phyloP scores from a whole-genome alignment of 2,329 filamentous ascomycete species.

The Pseudogymnoascus sp. region DNA sequence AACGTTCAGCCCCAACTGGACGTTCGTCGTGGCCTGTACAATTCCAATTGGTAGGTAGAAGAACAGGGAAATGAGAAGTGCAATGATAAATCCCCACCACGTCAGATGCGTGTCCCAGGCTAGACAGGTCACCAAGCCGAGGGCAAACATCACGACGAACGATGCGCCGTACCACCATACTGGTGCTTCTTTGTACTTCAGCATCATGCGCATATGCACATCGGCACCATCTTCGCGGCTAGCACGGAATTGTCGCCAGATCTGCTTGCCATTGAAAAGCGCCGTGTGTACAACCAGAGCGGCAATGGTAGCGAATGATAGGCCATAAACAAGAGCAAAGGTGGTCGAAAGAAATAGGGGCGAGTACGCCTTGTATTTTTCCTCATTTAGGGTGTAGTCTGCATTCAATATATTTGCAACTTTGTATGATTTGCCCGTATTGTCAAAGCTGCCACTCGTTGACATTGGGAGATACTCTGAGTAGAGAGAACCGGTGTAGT shows the following conservation, averaged over 20 bases:
- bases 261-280: conserved; percentile 58
- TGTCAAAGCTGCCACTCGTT: conserved; percentile 55
- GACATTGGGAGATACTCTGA: conserved; percentile 55
- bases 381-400: conserved; percentile 50
- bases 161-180: conserved; percentile 48
- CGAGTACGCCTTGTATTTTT: conserved; percentile 55
- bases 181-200: conserved; percentile 46
- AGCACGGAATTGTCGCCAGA: conserved; percentile 39
- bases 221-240: conserved; percentile 36
- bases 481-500: conserved; percentile 57
- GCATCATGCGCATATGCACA: conserved; percentile 48
- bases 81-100: conserved; percentile 30
- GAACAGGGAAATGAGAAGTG: conserved; percentile 26
- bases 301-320: conserved; percentile 60
- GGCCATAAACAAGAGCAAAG: conserved; percentile 46
- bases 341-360: conserved; percentile 58
- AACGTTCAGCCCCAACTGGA: conserved; percentile 41
- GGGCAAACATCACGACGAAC: conserved; percentile 41
- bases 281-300: conserved; percentile 54
- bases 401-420: conserved; percentile 50
- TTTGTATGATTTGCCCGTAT: conserved; percentile 52
- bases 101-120: conserved; percentile 53
- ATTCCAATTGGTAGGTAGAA: conserved; percentile 31
- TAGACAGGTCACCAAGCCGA: conserved; percentile 39
- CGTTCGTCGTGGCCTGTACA: conserved; percentile 41